These are phyloP conservation scores for Podospora bellae-mahoneyi DNA, from an alignment of 495 filamentous ascomycete genomes.

Conservation along the genomic window DNA sequence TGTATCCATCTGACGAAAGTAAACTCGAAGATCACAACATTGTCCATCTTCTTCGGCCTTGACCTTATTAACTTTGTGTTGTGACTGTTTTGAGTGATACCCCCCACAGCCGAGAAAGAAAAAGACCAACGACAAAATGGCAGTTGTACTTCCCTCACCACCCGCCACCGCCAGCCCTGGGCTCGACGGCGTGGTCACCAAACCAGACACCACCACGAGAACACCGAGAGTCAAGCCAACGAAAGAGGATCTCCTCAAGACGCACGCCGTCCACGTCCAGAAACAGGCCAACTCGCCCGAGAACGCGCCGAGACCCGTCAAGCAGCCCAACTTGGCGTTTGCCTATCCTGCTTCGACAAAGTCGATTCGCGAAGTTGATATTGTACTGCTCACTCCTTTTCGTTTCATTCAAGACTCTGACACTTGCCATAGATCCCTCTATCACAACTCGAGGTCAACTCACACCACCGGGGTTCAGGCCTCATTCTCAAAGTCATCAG, in stretches of 20 bases:
- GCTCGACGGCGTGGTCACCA: neutral
- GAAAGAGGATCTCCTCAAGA: slow-evolving; percentile 33
- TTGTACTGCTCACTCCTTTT: slow-evolving; percentile 19
- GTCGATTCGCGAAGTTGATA: slow-evolving; percentile 35
- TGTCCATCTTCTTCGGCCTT: neutral
- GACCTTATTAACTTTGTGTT: slow-evolving; percentile 1
- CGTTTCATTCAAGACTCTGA: neutral
- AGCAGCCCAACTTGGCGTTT: slow-evolving; percentile 32
- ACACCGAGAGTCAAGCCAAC: slow-evolving; percentile 17
- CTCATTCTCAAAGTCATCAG: slow-evolving; percentile 45
- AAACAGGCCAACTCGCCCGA: slow-evolving; percentile 27
- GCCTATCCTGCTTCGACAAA: slow-evolving; percentile 35
- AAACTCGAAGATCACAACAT: neutral
- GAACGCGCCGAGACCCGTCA: slow-evolving; percentile 32
- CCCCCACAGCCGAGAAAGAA: neutral
- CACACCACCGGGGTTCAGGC: slow-evolving; percentile 48
- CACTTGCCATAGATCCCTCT: slow-evolving; percentile 28
- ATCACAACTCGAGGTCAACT: slow-evolving; percentile 43
- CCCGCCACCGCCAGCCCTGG: neutral
- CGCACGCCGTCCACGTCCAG: slow-evolving; percentile 33
- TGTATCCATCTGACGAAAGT: neutral
- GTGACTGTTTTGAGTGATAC: slow-evolving; percentile 3
- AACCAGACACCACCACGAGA: neutral
- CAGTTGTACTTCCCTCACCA: slow-evolving; percentile 10
- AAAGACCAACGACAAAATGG: slow-evolving; percentile 10